Evolutionary conservation across 257 asterid genomes (phyloP).

Genomic region (Solanum sejunctum): DNA sequence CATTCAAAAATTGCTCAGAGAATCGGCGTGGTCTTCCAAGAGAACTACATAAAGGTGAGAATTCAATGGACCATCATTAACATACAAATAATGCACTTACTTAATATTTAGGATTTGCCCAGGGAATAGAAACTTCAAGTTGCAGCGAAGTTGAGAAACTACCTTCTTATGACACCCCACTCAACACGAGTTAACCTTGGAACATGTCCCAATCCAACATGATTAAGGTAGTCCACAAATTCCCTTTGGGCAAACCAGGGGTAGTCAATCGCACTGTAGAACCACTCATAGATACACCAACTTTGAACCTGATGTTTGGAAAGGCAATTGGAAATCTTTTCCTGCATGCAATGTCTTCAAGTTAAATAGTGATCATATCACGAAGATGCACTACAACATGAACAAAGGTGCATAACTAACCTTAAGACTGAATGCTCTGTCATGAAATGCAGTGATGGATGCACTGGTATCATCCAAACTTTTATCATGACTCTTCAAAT

Average conservation of each 20-base stretch:
- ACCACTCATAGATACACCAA: constrained; percentile 92
- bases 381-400: constrained; percentile 1
- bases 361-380: background rate
- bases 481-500: constrained; percentile 33
- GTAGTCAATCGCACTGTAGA: constrained; percentile 84
- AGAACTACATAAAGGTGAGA: constrained; percentile 38
- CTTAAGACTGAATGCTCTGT: constrained; percentile 29
- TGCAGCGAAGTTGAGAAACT: constrained; percentile 1
- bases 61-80: background rate
- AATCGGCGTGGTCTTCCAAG: constrained; percentile 90
- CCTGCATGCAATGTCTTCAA: constrained; percentile 18
- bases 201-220: constrained; percentile 84
- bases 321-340: constrained; percentile 49
- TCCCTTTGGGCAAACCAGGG: constrained; percentile 90
- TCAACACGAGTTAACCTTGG: constrained; percentile 85
- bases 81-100: background rate
- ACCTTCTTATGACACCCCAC: constrained; percentile 96
- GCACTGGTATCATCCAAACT: constrained; percentile 25
- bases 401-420: constrained; percentile 21
- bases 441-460: constrained; percentile 28
- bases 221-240: constrained; percentile 74
- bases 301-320: constrained; percentile 46
- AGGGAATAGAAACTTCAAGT: background rate
- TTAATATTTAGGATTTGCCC: background rate
- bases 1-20: constrained; percentile 83